A percentile compares a stretch with the other conserved stretches of the same genome.
phyloP scores from a whole-genome alignment of 2,329 filamentous ascomycete genomes.

The Colletotrichum sp. region DNA sequence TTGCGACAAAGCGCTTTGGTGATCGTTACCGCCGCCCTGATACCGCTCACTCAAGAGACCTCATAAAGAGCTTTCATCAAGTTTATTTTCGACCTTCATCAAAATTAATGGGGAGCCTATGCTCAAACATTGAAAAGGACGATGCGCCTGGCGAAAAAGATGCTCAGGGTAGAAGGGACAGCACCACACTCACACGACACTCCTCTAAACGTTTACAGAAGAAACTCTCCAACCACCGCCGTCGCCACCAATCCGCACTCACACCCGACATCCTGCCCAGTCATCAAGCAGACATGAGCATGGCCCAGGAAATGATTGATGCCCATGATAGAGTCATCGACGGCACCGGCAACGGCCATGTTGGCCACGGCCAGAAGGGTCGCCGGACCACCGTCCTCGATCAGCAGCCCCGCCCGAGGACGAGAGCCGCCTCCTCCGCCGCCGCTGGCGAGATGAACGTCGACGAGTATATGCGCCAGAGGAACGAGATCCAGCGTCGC shows the following conservation, averaged over 20 bases:
- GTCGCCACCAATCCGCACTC: neutral
- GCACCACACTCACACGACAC: neutral
- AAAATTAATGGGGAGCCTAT: slow-evolving; percentile 17
- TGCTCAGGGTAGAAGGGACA: slow-evolving; percentile 18
- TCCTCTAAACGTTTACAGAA: slow-evolving; percentile 15
- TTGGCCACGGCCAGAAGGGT: neutral
- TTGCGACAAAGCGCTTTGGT: neutral
- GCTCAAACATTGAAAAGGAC: slow-evolving; percentile 23
- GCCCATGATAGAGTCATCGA: slow-evolving; percentile 20
- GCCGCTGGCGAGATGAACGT: neutral
- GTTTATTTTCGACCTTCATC: neutral
- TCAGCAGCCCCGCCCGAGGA: neutral
- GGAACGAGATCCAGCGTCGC: slow-evolving; percentile 30
- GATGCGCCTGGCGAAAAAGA: slow-evolving; percentile 20
- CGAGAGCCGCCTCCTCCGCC: neutral
- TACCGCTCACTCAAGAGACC: neutral
- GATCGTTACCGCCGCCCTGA: neutral
- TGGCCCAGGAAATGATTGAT: slow-evolving; percentile 13
- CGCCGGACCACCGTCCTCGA: neutral
- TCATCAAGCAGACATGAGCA: slow-evolving; percentile 1
- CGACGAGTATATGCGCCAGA: slow-evolving; percentile 35
- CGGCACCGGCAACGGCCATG: neutral
- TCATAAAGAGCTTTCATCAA: neutral
- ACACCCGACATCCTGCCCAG: neutral
- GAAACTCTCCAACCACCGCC: neutral